Conservation (phyloP, 2,329 filamentous ascomycete species). For the Exophiala calicioides region DNA sequence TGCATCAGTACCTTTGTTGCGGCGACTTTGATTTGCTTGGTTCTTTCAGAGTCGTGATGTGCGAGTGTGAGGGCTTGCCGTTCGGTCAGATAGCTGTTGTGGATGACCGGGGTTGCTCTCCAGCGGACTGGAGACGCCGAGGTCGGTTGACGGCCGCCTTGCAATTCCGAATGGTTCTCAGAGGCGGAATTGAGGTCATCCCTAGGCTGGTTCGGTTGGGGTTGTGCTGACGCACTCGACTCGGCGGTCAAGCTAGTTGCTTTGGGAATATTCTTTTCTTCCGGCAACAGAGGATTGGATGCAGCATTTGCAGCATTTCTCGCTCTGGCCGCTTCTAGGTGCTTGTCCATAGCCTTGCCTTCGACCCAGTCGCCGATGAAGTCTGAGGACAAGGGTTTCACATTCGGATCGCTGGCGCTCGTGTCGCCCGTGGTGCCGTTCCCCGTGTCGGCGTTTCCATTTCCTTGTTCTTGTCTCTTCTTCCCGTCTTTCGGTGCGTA, state of each 20-base stretch:
- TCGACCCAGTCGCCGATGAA: conserved; percentile 22
- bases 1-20: conserved; percentile 25
- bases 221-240: too few relatives aligned
- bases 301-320: conserved; percentile 1
- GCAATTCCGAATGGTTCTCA: too few relatives aligned
- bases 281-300: too few relatives aligned
- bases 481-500: conserved; percentile 20
- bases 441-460: neutral
- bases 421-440: neutral
- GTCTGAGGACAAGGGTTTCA: conserved; percentile 9
- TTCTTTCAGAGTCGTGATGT: conserved; percentile 15
- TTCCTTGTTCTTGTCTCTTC: neutral
- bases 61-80: conserved; percentile 15
- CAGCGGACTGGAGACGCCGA: neutral
- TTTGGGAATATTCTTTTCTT: too few relatives aligned
- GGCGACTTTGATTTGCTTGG: conserved; percentile 21
- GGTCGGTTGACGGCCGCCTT: neutral
- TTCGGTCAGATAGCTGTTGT: conserved; percentile 22
- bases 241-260: too few relatives aligned
- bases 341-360: conserved; percentile 21
- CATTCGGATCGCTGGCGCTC: too few relatives aligned
- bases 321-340: conserved; percentile 13
- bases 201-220: too few relatives aligned
- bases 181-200: too few relatives aligned
- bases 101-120: conserved; percentile 14